Percentiles rank a stretch among this genome's conserved stretches.
Conservation (phyloP, 192 early-diverging fungal species). For the Thamnidium elegans region DNA sequence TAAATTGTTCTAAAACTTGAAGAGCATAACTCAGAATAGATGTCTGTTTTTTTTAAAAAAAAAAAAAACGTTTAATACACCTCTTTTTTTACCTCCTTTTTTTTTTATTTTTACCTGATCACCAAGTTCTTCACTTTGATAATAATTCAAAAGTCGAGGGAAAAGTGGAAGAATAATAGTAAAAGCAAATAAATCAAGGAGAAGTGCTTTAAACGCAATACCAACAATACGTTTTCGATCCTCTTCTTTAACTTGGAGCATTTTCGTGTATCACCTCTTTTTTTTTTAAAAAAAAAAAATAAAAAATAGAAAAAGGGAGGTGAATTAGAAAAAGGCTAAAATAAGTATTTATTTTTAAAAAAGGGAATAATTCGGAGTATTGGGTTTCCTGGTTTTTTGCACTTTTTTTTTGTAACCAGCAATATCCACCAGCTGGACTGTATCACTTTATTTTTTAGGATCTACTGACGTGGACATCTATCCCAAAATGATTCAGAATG, state of each 20-base stretch:
- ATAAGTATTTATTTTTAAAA: neutral
- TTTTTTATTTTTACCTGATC: conserved; percentile 17
- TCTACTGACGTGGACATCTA: too few species aligned
- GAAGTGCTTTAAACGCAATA: conserved; percentile 78
- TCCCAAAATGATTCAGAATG: too few species aligned
- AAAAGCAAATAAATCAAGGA: conserved; percentile 96
- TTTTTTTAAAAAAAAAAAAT: neutral
- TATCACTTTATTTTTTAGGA: too few species aligned
- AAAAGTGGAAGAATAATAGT: conserved; percentile 96
- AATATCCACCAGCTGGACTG: too few species aligned
- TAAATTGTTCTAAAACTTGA: conserved; percentile 31
- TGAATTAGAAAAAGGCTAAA: neutral
- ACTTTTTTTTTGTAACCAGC: too few species aligned
- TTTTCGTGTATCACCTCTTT: neutral
- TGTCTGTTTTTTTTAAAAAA: conserved; percentile 6
- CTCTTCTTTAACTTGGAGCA: neutral
- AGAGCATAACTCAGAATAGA: conserved; percentile 28
- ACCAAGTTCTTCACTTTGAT: conserved; percentile 64
- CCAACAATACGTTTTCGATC: conserved; percentile 30
- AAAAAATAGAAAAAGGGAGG: neutral
- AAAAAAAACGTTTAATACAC: neutral
- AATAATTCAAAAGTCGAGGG: conserved; percentile 86
- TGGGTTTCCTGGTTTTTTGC: too few species aligned
- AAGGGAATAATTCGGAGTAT: neutral
- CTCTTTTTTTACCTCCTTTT: too few species aligned